Evolutionary conservation across 371 early-diverging fungal genomes (phyloP).

Genomic region (Saksenaea oblongispora): DNA sequence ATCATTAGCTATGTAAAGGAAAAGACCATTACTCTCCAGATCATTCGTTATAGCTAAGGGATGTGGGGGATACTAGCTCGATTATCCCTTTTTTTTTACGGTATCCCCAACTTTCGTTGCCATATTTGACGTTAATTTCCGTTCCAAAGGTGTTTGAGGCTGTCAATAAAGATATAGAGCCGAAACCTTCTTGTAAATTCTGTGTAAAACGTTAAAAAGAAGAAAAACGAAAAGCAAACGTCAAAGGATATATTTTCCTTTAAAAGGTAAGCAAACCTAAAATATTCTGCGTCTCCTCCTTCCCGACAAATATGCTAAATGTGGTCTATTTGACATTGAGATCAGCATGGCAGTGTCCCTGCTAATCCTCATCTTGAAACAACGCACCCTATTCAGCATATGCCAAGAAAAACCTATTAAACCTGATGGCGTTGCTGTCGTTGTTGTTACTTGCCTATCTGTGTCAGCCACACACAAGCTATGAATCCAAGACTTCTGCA

Average conservation of each 20-base stretch:
- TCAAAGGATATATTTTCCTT: background rate
- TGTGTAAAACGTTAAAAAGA: background rate
- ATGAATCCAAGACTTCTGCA: too few relatives aligned
- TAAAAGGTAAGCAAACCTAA: slow-evolving; percentile 1
- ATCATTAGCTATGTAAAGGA: too few relatives aligned
- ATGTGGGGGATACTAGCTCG: background rate
- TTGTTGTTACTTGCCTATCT: too few relatives aligned
- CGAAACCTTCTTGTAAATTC: too few relatives aligned
- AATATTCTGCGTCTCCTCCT: background rate
- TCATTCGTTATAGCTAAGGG: background rate
- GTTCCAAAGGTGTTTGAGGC: background rate
- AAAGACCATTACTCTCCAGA: too few relatives aligned
- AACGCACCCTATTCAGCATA: background rate
- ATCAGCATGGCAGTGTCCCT: background rate
- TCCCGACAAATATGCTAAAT: background rate
- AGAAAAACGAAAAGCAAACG: background rate
- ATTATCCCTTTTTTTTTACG: background rate
- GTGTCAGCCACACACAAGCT: too few relatives aligned
- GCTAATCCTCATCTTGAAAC: background rate
- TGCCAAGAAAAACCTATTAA: background rate
- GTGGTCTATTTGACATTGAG: background rate
- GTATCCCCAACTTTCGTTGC: background rate
- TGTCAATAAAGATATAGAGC: background rate
- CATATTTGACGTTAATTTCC: background rate
- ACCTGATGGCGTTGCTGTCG: background rate